These are phyloP conservation scores for Omphalea diandra DNA, from an alignment of 441 rosid species.

Conservation along the genomic window DNA sequence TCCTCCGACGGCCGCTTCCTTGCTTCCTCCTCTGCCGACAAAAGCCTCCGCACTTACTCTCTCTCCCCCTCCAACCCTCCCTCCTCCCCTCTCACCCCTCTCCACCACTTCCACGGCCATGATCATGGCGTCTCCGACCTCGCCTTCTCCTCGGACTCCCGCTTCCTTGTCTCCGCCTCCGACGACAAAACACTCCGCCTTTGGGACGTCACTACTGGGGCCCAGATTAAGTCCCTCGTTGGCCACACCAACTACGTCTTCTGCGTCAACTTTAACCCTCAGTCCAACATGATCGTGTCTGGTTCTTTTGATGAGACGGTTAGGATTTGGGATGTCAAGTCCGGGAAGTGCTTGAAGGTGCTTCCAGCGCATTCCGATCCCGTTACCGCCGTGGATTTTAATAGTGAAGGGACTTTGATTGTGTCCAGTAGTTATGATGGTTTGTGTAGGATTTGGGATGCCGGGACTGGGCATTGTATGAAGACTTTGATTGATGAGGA, in stretches of 20 bases:
- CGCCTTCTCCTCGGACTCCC: conserved; percentile 84
- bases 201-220: conserved; percentile 78
- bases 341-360: conserved; percentile 79
- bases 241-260: conserved; percentile 85
- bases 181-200: conserved; percentile 88
- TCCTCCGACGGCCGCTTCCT: conserved; percentile 85
- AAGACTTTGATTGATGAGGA: conserved; percentile 88
- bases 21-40: conserved; percentile 85
- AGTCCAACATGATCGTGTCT: conserved; percentile 80
- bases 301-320: conserved; percentile 95
- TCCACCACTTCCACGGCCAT: conserved; percentile 69
- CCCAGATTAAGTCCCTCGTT: conserved; percentile 52
- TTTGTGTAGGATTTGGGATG: conserved; percentile 85
- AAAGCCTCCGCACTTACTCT: conserved; percentile 62
- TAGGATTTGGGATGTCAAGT: conserved; percentile 87
- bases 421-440: conserved; percentile 95
- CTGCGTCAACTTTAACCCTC: conserved; percentile 84
- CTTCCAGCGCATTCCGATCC: conserved; percentile 94
- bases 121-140: conserved; percentile 79
- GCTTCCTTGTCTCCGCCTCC: conserved; percentile 84
- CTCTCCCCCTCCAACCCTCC: conserved; percentile 42
- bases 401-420: conserved; percentile 70
- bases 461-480: conserved; percentile 81
- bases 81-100: conserved; percentile 40
- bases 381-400: conserved; percentile 82